Evolutionary conservation across 1,284 basidiomycete species (phyloP).

Genomic region (Trichosporon coremiiforme): DNA sequence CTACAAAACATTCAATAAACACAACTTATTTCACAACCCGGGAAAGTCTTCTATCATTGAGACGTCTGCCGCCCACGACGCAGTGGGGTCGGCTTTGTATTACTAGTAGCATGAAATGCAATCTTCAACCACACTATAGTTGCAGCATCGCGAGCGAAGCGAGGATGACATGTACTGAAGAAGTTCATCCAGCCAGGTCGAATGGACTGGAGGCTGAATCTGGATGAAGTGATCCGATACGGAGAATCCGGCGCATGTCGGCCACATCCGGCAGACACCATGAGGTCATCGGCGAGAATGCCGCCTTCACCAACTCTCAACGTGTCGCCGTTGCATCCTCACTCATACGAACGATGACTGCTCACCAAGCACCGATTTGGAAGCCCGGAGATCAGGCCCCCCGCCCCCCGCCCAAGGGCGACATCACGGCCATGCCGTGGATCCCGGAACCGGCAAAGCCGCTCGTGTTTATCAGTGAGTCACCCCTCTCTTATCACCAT

Average conservation of each 20-base stretch:
- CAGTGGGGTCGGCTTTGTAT: slow-evolving; percentile 10
- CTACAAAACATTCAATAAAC: not conserved
- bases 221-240: too few species aligned
- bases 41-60: not conserved
- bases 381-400: slow-evolving; percentile 3
- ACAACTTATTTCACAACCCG: slow-evolving; percentile 1
- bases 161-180: too few species aligned
- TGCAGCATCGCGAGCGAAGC: not conserved
- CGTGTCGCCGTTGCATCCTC: not conserved
- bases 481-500: too few species aligned
- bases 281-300: slow-evolving; percentile 5
- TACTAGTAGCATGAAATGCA: slow-evolving; percentile 13
- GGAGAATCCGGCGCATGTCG: not conserved
- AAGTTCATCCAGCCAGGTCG: too few species aligned
- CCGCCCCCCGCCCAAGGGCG: slow-evolving; percentile 24
- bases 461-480: slow-evolving; percentile 23
- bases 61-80: not conserved
- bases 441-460: slow-evolving; percentile 14
- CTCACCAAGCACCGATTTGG: not conserved
- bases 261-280: not conserved
- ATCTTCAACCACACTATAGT: not conserved
- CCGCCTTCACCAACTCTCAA: not conserved
- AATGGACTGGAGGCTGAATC: too few species aligned
- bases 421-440: slow-evolving; percentile 27
- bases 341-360: slow-evolving; percentile 10